Evolutionary conservation across 1,139 yeast genomes (phyloP).

Genomic region (Meyerozyma athensensis): DNA sequence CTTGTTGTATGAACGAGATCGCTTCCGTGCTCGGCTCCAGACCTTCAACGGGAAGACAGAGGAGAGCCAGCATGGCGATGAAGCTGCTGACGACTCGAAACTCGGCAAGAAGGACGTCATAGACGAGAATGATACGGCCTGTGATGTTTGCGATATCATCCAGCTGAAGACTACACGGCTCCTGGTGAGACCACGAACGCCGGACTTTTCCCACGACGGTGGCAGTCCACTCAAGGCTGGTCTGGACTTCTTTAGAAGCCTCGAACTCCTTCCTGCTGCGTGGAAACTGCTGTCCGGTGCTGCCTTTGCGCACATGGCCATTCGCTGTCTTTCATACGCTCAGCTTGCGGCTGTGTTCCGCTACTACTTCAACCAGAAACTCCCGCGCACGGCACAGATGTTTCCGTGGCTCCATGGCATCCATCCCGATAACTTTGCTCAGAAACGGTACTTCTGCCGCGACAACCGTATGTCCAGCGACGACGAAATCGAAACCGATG

Average conservation of each 20-base stretch:
- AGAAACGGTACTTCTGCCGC: constrained; percentile 32
- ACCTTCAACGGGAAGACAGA: constrained; percentile 22
- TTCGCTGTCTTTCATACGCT: constrained; percentile 21
- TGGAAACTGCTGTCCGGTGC: constrained; percentile 6
- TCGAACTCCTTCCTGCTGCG: background rate
- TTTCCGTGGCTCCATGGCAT: constrained; percentile 93
- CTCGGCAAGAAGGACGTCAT: constrained; percentile 8
- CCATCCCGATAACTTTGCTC: constrained; percentile 48
- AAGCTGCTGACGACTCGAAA: constrained; percentile 5
- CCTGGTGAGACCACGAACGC: constrained; percentile 12
- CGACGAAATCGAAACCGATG: background rate
- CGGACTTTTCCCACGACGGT: constrained; percentile 17
- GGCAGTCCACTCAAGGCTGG: background rate
- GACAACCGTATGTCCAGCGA: background rate
- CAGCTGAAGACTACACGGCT: constrained; percentile 30
- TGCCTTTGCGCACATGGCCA: too few relatives aligned
- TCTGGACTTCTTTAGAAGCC: background rate
- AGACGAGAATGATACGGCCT: constrained; percentile 10
- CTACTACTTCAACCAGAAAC: constrained; percentile 47
- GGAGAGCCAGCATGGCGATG: constrained; percentile 1
- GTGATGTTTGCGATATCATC: constrained; percentile 38
- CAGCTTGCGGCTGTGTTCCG: constrained; percentile 33
- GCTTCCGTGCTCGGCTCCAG: constrained; percentile 39
- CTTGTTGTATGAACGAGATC: constrained; percentile 37
- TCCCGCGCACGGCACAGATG: constrained; percentile 65